Evolutionary conservation across 108 stramenopile genomes (phyloP).

Genomic region (Discostella pseudostelligera): DNA sequence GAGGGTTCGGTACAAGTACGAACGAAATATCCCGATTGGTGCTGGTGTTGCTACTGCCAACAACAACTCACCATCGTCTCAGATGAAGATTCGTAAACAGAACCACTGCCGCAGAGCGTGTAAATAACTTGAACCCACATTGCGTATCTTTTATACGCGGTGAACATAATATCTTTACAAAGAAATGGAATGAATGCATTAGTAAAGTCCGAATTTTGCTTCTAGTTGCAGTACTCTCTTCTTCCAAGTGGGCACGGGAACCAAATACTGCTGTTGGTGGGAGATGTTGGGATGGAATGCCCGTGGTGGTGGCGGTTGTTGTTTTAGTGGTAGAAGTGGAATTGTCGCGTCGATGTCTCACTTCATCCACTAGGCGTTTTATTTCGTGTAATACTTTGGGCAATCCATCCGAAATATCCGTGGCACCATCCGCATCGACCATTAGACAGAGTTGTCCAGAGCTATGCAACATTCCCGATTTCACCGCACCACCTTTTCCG

Average conservation of each 20-base stretch:
- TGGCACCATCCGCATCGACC: slow-evolving; percentile 88
- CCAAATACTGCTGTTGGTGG: slow-evolving; percentile 65
- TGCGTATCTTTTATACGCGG: slow-evolving; percentile 75
- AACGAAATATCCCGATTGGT: too few relatives aligned
- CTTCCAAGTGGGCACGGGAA: slow-evolving; percentile 71
- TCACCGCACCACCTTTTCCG: slow-evolving; percentile 78
- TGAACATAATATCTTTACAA: slow-evolving; percentile 60
- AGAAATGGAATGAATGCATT: slow-evolving; percentile 81
- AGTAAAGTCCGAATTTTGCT: slow-evolving; percentile 65
- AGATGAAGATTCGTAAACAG: slow-evolving; percentile 71
- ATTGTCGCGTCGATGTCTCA: slow-evolving; percentile 3
- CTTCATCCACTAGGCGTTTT: slow-evolving; percentile 11
- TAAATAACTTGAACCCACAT: slow-evolving; percentile 85
- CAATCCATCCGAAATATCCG: slow-evolving; percentile 69
- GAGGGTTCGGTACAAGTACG: not conserved
- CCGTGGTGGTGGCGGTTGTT: not conserved
- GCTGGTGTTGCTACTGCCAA: not conserved
- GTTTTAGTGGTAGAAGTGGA: too few relatives aligned
- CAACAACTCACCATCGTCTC: slow-evolving; percentile 50
- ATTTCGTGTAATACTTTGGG: slow-evolving; percentile 50
- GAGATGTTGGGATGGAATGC: not conserved
- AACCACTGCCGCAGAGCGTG: slow-evolving; percentile 39
- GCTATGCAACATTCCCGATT: slow-evolving; percentile 67
- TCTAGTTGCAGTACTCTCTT: slow-evolving; percentile 47
- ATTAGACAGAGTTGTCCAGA: slow-evolving; percentile 63